These are phyloP conservation scores for Hypoxylon sp. DNA, from an alignment of 2,329 filamentous ascomycete species.

Conservation along the genomic window DNA sequence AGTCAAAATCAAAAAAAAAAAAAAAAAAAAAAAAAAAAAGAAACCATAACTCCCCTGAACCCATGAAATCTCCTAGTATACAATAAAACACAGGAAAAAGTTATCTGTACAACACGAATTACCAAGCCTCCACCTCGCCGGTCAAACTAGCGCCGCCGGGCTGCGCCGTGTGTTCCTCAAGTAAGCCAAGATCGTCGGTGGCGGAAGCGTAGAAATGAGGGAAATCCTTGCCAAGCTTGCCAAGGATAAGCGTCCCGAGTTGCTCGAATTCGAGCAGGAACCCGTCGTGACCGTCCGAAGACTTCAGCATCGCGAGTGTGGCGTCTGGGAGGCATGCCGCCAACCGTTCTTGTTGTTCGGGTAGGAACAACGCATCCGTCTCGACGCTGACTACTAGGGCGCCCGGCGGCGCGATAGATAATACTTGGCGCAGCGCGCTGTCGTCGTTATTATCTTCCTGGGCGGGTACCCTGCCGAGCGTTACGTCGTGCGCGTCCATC, in stretches of 20 bases:
- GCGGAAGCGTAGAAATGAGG: constrained; percentile 34
- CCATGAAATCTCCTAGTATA: constrained; percentile 26
- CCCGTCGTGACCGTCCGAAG: constrained; percentile 56
- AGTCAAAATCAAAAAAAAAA: too few species aligned
- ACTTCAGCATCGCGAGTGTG: constrained; percentile 50
- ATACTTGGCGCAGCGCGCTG: constrained; percentile 43
- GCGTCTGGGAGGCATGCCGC: constrained; percentile 53
- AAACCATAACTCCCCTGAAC: constrained; percentile 18
- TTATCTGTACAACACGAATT: constrained; percentile 25
- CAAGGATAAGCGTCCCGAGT: constrained; percentile 50
- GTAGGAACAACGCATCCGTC: constrained; percentile 56
- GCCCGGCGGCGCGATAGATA: constrained; percentile 48
- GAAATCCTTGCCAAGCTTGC: constrained; percentile 43
- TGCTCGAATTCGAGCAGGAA: constrained; percentile 58
- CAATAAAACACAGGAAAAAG: constrained; percentile 23
- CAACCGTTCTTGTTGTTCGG: constrained; percentile 54
- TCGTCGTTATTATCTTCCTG: constrained; percentile 54
- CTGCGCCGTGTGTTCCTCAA: constrained; percentile 29
- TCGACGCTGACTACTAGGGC: constrained; percentile 56
- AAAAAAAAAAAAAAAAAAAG: too few species aligned
- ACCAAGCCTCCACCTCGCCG: constrained; percentile 45
- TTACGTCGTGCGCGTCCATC: constrained; percentile 59
- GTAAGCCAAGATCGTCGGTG: neutral
- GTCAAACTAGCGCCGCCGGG: constrained; percentile 40
- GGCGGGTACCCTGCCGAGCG: constrained; percentile 37